Conservation (phyloP, 176 grass and related monocot genomes). For the Raddia distichophylla region DNA sequence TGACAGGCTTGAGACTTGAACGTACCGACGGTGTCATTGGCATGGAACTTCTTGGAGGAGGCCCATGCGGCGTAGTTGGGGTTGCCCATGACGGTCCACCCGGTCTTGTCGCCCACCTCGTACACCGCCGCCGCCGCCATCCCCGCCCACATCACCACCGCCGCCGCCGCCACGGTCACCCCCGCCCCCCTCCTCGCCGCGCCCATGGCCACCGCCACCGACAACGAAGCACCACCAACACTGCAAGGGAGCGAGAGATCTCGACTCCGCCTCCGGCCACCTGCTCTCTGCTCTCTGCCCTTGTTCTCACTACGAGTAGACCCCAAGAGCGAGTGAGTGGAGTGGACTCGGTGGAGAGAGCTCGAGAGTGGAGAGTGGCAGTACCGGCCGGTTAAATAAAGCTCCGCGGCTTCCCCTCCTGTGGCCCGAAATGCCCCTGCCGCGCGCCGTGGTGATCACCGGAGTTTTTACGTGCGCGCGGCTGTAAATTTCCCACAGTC, state of each 20-base stretch:
- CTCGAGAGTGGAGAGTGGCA: background rate
- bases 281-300: background rate
- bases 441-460: no score
- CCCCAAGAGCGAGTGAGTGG: no score
- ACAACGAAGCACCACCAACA: background rate
- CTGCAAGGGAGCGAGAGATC: background rate
- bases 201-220: conserved; percentile 26
- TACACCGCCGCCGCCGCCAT: conserved; percentile 53
- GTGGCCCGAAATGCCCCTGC: conserved; percentile 23
- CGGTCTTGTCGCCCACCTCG: conserved; percentile 59
- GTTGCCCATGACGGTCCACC: conserved; percentile 61
- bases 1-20: background rate
- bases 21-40: conserved; percentile 39
- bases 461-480: no score
- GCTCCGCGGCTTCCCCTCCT: conserved; percentile 29
- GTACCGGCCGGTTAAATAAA: conserved; percentile 30
- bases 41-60: conserved; percentile 25
- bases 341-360: background rate
- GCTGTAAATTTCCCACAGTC: no score
- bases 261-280: background rate
- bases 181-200: background rate
- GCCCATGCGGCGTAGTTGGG: conserved; percentile 64
- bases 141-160: conserved; percentile 31
- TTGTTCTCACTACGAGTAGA: background rate
- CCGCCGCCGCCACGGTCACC: background rate